Evolutionary conservation across 106 monocot species (phyloP).

Genomic region (Dendrobium officinale): DNA sequence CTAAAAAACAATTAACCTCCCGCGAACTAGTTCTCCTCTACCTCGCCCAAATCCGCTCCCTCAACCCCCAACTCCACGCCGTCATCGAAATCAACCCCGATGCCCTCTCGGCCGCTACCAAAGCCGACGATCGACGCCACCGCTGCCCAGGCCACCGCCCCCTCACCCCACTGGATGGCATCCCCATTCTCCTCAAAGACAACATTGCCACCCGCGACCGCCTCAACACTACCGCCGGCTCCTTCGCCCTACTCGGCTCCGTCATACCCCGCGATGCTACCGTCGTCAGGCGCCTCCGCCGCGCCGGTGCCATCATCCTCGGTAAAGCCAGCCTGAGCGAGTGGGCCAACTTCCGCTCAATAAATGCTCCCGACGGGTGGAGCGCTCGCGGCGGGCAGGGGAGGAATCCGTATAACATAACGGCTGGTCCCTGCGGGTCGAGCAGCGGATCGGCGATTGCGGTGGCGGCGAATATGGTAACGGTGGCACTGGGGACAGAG

Average conservation of each 20-base stretch:
- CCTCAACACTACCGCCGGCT: constrained; percentile 72
- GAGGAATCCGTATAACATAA: constrained; percentile 52
- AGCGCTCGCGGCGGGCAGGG: constrained; percentile 65
- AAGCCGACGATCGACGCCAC: constrained; percentile 17
- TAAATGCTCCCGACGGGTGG: constrained; percentile 41
- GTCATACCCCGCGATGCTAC: constrained; percentile 37
- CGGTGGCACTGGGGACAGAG: constrained; percentile 54
- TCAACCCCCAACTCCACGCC: constrained; percentile 33
- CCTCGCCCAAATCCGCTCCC: constrained; percentile 18
- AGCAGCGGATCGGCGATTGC: constrained; percentile 81
- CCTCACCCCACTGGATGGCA: constrained; percentile 21
- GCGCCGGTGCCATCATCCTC: constrained; percentile 53
- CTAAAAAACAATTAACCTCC: constrained; percentile 19
- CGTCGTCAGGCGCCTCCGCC: constrained; percentile 37
- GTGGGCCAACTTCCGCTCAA: constrained; percentile 49
- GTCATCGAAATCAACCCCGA: constrained; percentile 49
- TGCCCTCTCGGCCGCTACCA: constrained; percentile 27
- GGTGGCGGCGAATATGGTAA: constrained; percentile 49
- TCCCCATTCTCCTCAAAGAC: constrained; percentile 54
- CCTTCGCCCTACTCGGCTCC: constrained; percentile 49
- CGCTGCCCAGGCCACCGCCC: background rate
- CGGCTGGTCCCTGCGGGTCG: constrained; percentile 54
- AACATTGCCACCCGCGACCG: constrained; percentile 36
- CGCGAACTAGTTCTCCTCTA: constrained; percentile 22
- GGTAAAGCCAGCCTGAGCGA: constrained; percentile 78